Percentiles rank a stretch among this genome's conserved stretches.
phyloP scores from a whole-genome alignment of 148 eudicot genomes.

The Camellia japonica region DNA sequence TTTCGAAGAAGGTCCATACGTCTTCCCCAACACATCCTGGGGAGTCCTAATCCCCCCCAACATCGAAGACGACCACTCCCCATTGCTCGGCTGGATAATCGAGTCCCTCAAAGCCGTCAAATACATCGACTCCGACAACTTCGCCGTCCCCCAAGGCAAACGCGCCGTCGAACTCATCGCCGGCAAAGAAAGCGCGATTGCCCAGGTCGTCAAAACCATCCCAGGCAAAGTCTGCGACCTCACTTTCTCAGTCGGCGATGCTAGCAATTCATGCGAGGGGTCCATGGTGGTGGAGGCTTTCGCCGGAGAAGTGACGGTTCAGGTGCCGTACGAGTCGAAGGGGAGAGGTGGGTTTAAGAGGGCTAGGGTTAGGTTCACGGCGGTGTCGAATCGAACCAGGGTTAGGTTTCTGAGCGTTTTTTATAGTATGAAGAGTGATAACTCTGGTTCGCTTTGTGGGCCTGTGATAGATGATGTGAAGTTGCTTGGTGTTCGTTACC shows the following conservation, averaged over 20 bases:
- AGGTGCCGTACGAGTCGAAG: slow-evolving; percentile 34
- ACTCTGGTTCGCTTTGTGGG: slow-evolving; percentile 46
- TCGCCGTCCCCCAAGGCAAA: neutral
- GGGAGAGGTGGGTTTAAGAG: slow-evolving; percentile 36
- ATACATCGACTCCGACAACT: neutral
- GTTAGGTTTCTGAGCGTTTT: slow-evolving; percentile 36
- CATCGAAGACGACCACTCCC: neutral
- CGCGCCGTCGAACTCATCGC: neutral
- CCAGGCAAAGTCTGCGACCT: neutral
- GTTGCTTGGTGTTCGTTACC: slow-evolving; percentile 25
- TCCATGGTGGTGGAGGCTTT: neutral
- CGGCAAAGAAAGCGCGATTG: neutral
- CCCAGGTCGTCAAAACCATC: neutral
- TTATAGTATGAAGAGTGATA: slow-evolving; percentile 42
- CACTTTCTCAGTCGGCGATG: neutral
- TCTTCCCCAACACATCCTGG: neutral
- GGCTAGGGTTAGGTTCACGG: slow-evolving; percentile 32
- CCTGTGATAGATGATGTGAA: slow-evolving; percentile 47
- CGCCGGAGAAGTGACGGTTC: neutral
- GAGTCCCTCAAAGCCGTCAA: neutral
- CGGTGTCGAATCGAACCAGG: slow-evolving; percentile 17
- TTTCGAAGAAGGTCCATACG: neutral
- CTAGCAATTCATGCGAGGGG: neutral
- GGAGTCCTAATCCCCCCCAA: neutral
- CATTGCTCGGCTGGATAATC: neutral